Evolutionary conservation across 2,329 filamentous ascomycete genomes (phyloP), one percentile per base, ranked within the genome.

Genomic region (Aureobasidium vineae): DNA sequence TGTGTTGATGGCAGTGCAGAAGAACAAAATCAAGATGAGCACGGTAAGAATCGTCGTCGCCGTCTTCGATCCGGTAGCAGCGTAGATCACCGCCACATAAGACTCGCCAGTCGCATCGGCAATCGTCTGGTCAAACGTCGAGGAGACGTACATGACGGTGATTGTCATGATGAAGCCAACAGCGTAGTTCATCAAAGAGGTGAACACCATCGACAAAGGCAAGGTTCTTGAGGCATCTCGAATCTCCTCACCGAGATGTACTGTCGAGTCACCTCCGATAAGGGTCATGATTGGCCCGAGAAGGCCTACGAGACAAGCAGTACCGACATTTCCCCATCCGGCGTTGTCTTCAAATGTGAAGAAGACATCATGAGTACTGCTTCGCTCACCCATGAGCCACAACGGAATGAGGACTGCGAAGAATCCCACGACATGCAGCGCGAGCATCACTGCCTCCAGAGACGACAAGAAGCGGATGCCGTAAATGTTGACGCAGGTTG

Each of bases 81-180:
- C 73, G 49, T 72, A 71, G 23, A 74, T 70, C 31, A 73, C 67
- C 15, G 70, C 67, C 26, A 72, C 69, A 67, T 71, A 72, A 0
- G 69, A 68, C n/a, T 69, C 66, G n/a, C 66, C 68, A 13, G 71
- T 74, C 64, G 61, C 73, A 67, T 59, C 75, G 45, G 45, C 71
- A 68, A 65, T 71, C 11, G 72, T 71, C 63, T 70, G 67, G 60
- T 75, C 71, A 47, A 75, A 66, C 23, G 71, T 69, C 41, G 73
- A 69, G 13, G 76, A 65, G 36, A 73, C 72, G 49, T 75, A 74
- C 33, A 77, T 71, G 56, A 76, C 69, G 10, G 72, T 72, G 4
- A 67, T 54, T 19, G 69, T 19, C 66, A 70, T 72, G 54, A 68
- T 67, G 33, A 70, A 73, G 16, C 69, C 68, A 5, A 70, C 66